Percentiles rank a stretch among this genome's conserved stretches.
These are phyloP conservation scores for Choanephora cucurbitarum DNA, from an alignment of 371 early-diverging fungal species.

Conservation along the genomic window DNA sequence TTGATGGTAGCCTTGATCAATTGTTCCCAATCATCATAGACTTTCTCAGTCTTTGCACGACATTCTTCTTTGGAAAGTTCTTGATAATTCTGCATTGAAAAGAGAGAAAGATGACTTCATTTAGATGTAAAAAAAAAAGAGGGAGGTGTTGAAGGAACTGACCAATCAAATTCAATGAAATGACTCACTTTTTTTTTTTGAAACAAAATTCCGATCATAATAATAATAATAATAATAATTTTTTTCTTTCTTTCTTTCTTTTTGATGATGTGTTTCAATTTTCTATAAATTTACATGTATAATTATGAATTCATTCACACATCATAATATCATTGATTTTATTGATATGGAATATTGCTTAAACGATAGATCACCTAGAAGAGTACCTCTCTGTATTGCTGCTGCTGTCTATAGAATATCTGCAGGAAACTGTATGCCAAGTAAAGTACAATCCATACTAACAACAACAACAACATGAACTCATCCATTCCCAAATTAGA, in stretches of 20 bases:
- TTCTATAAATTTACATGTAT: no score
- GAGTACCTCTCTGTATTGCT: slow-evolving; percentile 20
- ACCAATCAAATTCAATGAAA: not conserved
- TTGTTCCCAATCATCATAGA: slow-evolving; percentile 32
- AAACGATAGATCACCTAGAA: slow-evolving; percentile 7
- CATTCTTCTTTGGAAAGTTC: slow-evolving; percentile 23
- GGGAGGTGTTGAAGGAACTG: not conserved
- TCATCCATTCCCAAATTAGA: not conserved
- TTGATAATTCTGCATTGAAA: not conserved
- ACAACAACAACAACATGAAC: not conserved
- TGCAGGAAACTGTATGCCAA: slow-evolving; percentile 22
- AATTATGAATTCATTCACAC: not conserved
- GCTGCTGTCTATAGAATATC: slow-evolving; percentile 24
- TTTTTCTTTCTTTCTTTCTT: not conserved
- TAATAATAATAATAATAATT: not conserved
- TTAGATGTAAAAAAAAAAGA: not conserved
- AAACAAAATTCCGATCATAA: not conserved
- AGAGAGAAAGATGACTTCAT: not conserved
- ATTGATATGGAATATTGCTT: slow-evolving; percentile 5
- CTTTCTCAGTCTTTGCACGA: slow-evolving; percentile 28
- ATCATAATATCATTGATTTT: slow-evolving; percentile 11
- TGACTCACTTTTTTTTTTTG: not conserved
- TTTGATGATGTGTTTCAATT: no score
- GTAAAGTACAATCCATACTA: slow-evolving; percentile 14
- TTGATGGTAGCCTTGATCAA: slow-evolving; percentile 17